A percentile compares a stretch with the other conserved stretches of the same genome.
Conservation (phyloP, 2,329 filamentous ascomycete genomes). For the Didymella keratinophila region DNA sequence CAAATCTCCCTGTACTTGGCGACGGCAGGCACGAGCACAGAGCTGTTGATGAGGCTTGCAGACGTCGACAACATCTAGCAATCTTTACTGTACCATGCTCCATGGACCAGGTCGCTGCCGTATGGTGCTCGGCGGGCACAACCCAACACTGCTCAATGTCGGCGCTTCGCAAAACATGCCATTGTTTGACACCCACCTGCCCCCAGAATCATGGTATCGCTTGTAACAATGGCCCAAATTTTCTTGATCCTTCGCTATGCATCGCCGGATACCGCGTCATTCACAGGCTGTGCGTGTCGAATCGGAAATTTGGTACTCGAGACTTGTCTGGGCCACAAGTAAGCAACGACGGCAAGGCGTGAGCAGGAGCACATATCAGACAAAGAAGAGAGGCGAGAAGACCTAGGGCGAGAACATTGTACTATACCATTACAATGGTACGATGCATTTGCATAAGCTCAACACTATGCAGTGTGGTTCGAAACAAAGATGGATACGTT, state of each 20-base stretch:
- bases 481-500: neutral
- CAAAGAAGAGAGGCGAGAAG: neutral
- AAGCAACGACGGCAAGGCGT: too few relatives aligned
- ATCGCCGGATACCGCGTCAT: conserved; percentile 1
- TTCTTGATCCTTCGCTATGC: conserved; percentile 12
- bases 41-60: conserved; percentile 19
- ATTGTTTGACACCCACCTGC: conserved; percentile 14
- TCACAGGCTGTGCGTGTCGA: neutral
- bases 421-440: neutral
- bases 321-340: neutral
- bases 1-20: conserved; percentile 5
- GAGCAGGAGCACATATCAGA: too few relatives aligned
- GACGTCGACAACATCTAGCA: conserved; percentile 13
- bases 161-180: conserved; percentile 24
- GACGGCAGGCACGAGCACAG: conserved; percentile 8
- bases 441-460: conserved; percentile 2
- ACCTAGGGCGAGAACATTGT: neutral
- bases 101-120: conserved; percentile 1
- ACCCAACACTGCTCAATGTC: conserved; percentile 6
- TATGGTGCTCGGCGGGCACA: conserved; percentile 6
- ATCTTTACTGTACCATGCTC: conserved; percentile 1
- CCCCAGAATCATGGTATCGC: conserved; percentile 15
- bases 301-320: neutral
- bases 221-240: conserved; percentile 6
- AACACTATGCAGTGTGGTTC: conserved; percentile 2